Conservation (phyloP, 116 monocot species). For the Iris pallida region DNA sequence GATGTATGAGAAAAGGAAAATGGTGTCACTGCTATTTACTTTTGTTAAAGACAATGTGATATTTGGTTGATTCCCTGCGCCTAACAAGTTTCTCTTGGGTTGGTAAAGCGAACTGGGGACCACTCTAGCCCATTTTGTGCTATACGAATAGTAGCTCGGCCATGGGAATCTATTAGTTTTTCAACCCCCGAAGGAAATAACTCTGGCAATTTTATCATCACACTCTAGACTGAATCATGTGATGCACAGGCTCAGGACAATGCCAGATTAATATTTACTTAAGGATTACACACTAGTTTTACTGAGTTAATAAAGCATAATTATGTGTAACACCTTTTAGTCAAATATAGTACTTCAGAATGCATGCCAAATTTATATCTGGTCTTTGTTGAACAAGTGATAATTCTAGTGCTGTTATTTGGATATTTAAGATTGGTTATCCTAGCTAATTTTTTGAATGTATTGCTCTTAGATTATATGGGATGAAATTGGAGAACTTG, state of each 20-base stretch:
- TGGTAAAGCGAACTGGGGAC: too few relatives aligned
- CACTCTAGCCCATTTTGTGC: neutral
- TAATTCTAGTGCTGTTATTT: neutral
- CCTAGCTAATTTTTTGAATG: neutral
- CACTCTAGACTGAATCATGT: too few relatives aligned
- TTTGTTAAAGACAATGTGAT: too few relatives aligned
- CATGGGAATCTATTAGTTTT: constrained; percentile 25
- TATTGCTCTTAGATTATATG: constrained; percentile 60
- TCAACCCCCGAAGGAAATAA: constrained; percentile 25
- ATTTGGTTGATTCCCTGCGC: too few relatives aligned
- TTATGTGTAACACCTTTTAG: neutral
- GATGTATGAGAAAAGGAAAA: too few relatives aligned
- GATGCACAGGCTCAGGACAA: too few relatives aligned
- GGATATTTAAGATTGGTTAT: neutral
- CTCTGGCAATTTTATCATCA: too few relatives aligned
- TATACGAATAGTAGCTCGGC: constrained; percentile 32
- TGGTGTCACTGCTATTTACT: too few relatives aligned
- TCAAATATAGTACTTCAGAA: neutral
- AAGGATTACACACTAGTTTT: neutral
- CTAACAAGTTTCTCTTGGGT: too few relatives aligned
- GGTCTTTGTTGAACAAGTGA: neutral
- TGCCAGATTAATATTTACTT: too few relatives aligned
- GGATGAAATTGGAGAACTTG: constrained; percentile 90
- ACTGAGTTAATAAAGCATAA: neutral
- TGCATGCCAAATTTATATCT: neutral